phyloP scores from a whole-genome alignment of 495 filamentous ascomycete genomes.

The Chaetomium cochliodes region DNA sequence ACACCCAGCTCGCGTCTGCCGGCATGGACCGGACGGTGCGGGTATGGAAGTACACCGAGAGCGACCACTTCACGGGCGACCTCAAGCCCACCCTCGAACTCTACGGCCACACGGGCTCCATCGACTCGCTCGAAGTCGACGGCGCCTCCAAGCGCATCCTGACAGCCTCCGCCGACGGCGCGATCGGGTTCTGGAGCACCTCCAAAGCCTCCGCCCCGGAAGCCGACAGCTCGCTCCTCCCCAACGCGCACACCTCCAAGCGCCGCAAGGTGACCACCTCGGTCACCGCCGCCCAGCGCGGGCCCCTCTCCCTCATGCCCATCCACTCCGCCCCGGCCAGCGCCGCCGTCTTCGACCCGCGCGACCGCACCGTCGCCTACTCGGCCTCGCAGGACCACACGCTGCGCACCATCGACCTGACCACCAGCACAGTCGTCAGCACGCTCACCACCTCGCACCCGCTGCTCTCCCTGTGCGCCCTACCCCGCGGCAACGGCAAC shows the following conservation, averaged over 20 bases:
- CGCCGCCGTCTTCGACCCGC: slow-evolving; percentile 75
- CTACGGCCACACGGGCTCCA: slow-evolving; percentile 73
- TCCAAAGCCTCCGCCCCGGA: slow-evolving; percentile 69
- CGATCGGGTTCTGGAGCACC: slow-evolving; percentile 79
- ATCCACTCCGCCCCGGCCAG: slow-evolving; percentile 71
- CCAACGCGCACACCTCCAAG: slow-evolving; percentile 63
- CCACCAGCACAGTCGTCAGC: slow-evolving; percentile 69
- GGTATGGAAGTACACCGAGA: slow-evolving; percentile 80
- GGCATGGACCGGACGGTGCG: slow-evolving; percentile 80
- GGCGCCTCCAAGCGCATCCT: slow-evolving; percentile 71
- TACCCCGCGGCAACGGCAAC: slow-evolving; percentile 49
- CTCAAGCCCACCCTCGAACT: slow-evolving; percentile 77
- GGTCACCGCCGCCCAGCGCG: slow-evolving; percentile 66
- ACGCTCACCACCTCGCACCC: slow-evolving; percentile 79
- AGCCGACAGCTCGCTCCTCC: slow-evolving; percentile 63
- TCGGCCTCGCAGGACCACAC: slow-evolving; percentile 86
- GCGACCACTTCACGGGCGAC: slow-evolving; percentile 58
- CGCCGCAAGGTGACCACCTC: slow-evolving; percentile 71
- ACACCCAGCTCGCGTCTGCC: slow-evolving; percentile 71
- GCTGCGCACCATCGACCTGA: slow-evolving; percentile 85
- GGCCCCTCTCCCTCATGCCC: slow-evolving; percentile 69
- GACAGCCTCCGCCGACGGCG: slow-evolving; percentile 77
- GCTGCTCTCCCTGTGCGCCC: slow-evolving; percentile 68
- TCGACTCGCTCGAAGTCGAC: slow-evolving; percentile 79
- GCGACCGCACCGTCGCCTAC: slow-evolving; percentile 85